Evolutionary conservation across 176 grass and related monocot species (phyloP).

Genomic region (Oryza australiensis): DNA sequence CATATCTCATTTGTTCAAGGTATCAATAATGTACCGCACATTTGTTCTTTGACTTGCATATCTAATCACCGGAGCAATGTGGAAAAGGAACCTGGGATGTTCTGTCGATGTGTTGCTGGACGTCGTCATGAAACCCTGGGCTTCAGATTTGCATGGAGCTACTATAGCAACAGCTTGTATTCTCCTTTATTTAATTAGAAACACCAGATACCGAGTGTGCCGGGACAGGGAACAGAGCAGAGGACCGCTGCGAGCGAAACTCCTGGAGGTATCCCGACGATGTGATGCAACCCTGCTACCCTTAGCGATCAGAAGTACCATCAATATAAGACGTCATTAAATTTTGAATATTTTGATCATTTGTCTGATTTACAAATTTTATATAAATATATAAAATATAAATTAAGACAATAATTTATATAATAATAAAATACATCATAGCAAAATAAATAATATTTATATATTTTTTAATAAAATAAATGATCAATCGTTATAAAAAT

Average conservation of each 20-base stretch:
- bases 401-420: too few relatives aligned
- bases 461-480: too few relatives aligned
- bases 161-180: not conserved
- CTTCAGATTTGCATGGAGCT: not conserved
- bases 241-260: not conserved
- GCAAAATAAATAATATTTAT: too few relatives aligned
- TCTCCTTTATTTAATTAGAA: not conserved
- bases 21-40: not conserved
- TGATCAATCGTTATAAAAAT: too few relatives aligned
- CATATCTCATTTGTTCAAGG: not conserved
- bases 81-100: not conserved
- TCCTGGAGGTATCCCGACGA: not conserved
- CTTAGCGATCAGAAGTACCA: too few relatives aligned
- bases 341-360: too few relatives aligned
- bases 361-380: too few relatives aligned
- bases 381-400: too few relatives aligned
- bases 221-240: not conserved
- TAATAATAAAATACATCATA: too few relatives aligned
- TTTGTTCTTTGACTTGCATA: not conserved
- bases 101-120: not conserved
- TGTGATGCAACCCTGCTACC: too few relatives aligned
- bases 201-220: not conserved
- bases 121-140: too few relatives aligned
- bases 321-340: too few relatives aligned
- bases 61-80: not conserved